Evolutionary conservation across 176 grass and related monocot genomes (phyloP), one percentile per base, ranked within the genome.

Genomic region (Cymbopogon citratus): DNA sequence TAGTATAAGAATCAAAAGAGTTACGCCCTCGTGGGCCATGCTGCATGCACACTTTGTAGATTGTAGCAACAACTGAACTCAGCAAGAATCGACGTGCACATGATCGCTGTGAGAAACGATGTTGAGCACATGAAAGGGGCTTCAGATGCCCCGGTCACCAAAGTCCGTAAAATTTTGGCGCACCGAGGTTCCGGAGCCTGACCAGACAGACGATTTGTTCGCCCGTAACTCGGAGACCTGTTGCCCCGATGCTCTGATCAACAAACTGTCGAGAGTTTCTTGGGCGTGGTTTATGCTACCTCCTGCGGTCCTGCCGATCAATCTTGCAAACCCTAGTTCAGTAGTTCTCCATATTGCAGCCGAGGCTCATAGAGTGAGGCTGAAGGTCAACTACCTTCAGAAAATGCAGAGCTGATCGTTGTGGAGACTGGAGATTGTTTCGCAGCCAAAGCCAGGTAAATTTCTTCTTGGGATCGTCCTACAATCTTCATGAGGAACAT

Each of bases 251-350:
- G n/a, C 56, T 3, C 26, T n/a, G 16, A 57, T 69, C 40, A 80
- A 80, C 59, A 57, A 51, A 23, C 65, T 54, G 31, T 29, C 6
- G 69, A 52, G 64, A 46, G 64, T 78, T 73, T 83, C 44, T 66
- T 66, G 56, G 64, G 61, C 75, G 26, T 67, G 26, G 7, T 43
- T 9, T 70, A 41, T 67, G 24, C 38, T 27, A 6, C 12, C 24
- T 63, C 36, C 10, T 79, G 43, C 76, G 12, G 29, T 63, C 36
- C 10, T 79, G 43, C 76, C 18, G 29, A 82, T 40, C 40, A 44
- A 60, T 63, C 71, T 60, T 62, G 38, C 78, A 25, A 49, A 38
- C 48, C 48, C n/a, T n/a, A n/a, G n/a, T n/a, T n/a, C n/a, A n/a
- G n/a, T 34, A 57, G 60, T 12, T 68, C 21, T 10, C 34, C 44